Conservation (phyloP, 176 grass and related monocot genomes). For the Pharus latifolius region DNA sequence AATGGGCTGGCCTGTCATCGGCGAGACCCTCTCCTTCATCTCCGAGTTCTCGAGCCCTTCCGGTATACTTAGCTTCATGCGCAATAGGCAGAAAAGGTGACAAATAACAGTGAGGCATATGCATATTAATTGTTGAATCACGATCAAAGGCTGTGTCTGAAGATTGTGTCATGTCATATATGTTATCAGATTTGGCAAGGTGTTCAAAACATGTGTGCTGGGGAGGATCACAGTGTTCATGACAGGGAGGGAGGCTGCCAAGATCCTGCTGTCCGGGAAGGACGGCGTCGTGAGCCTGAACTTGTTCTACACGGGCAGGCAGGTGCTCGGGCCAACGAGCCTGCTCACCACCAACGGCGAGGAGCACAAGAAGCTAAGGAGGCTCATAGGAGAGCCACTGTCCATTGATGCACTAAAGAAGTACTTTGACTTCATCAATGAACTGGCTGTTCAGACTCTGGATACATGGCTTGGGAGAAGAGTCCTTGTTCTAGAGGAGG, state of each 20-base stretch:
- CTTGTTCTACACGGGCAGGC: constrained; percentile 61
- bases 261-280: constrained; percentile 60
- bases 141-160: background rate
- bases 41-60: constrained; percentile 44
- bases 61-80: constrained; percentile 63
- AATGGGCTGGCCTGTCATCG: constrained; percentile 53
- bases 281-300: constrained; percentile 64
- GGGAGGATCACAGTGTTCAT: constrained; percentile 58
- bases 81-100: constrained; percentile 34
- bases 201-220: constrained; percentile 64
- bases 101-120: no score
- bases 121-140: no score
- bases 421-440: constrained; percentile 42
- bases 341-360: constrained; percentile 58
- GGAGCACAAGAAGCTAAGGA: constrained; percentile 54
- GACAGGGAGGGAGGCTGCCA: constrained; percentile 59
- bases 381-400: constrained; percentile 56
- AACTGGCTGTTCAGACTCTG: constrained; percentile 34
- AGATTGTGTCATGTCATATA: background rate
- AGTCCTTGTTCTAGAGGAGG: constrained; percentile 52
- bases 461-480: constrained; percentile 30
- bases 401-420: constrained; percentile 54
- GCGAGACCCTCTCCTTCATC: constrained; percentile 61
- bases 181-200: constrained; percentile 41
- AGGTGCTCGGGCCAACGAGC: constrained; percentile 61